These are phyloP conservation scores for Pyrenopolyporus hunteri DNA, from an alignment of 495 filamentous ascomycete genomes.

Conservation along the genomic window DNA sequence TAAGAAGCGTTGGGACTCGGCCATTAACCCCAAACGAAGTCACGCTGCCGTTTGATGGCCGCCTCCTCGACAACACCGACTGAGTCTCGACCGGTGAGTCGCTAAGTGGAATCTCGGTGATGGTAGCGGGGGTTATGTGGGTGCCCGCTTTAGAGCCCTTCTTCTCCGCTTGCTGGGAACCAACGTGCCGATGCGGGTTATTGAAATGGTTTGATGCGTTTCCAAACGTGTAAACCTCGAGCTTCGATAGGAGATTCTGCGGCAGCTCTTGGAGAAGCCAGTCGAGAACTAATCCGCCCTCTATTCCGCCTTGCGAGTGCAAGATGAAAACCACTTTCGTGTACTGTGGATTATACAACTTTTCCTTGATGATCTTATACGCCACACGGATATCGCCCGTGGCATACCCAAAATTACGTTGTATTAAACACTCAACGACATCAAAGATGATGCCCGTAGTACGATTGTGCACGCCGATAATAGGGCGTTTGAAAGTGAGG, in stretches of 20 bases:
- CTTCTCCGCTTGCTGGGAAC: conserved; percentile 36
- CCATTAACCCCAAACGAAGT: conserved; percentile 13
- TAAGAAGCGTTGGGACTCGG: conserved; percentile 9
- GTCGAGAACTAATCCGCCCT: conserved; percentile 75
- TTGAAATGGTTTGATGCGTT: conserved; percentile 89
- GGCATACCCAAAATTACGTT: conserved; percentile 75
- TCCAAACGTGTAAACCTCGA: conserved; percentile 89
- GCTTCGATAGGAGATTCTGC: conserved; percentile 65
- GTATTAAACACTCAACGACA: conserved; percentile 75
- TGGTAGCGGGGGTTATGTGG: conserved; percentile 14
- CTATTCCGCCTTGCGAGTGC: conserved; percentile 84
- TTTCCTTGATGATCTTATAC: conserved; percentile 63
- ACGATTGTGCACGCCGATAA: conserved; percentile 83
- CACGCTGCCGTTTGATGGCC: conserved; percentile 20
- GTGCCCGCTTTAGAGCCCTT: conserved; percentile 21
- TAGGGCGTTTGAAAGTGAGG: conserved; percentile 72
- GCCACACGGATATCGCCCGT: conserved; percentile 69
- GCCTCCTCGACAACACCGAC: conserved; percentile 13
- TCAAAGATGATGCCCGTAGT: conserved; percentile 77
- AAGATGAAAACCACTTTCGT: conserved; percentile 78
- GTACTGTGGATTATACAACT: conserved; percentile 62
- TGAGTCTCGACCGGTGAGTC: conserved; percentile 35
- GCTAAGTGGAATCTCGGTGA: conserved; percentile 29
- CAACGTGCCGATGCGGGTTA: conserved; percentile 65
- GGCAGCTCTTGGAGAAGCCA: conserved; percentile 80